Evolutionary conservation across 371 early-diverging fungal genomes (phyloP), one percentile per base, ranked within the genome.

Genomic region (Mortierella polycephala): DNA sequence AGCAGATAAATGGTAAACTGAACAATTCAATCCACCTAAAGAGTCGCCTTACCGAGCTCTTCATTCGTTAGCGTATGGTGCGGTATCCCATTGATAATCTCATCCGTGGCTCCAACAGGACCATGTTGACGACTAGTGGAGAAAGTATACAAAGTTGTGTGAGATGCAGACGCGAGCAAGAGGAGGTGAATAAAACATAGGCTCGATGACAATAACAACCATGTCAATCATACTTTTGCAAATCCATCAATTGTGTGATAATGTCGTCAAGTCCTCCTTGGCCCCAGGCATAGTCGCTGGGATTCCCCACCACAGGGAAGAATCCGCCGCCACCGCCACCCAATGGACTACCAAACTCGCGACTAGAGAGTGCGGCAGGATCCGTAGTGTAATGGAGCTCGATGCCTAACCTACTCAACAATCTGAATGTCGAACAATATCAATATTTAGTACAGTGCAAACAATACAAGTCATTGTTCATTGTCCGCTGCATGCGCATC

Each of bases 181-280:
- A 39, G 46, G 13, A 45, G 45, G 53, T n/a, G 23, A 13, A 64
- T 23, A 10, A 64, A 47, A 23, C 37, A 0, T 8, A 8, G 14
- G 10, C 21, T 9, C 11, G 12, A 16, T 44, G 11, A 50, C 45
- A 9, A 14, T 4, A 18, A 49, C 5, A 37, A 16, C 23, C 16
- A 44, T 1, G 57, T 40, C 14, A n/a, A 51, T 70, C 85, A 83
- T 84, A 85, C 63, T 81, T 83, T 60, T 87, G 86, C 70, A 93
- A 92, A 56, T 94, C 93, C 93, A 94, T 93, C 70, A 94, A 72
- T 62, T 90, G 93, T 11, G 91, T 85, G 56, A 94, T 92, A 56
- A 94, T 92, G 66, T 94, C 90, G 71, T 94, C 94, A 14, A 92
- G 82, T 11, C 88, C 93, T 52, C 79, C 70, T 59, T 86, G 86